Evolutionary conservation across 2,329 filamentous ascomycete species (phyloP).

Genomic region (Alternaria dauci): DNA sequence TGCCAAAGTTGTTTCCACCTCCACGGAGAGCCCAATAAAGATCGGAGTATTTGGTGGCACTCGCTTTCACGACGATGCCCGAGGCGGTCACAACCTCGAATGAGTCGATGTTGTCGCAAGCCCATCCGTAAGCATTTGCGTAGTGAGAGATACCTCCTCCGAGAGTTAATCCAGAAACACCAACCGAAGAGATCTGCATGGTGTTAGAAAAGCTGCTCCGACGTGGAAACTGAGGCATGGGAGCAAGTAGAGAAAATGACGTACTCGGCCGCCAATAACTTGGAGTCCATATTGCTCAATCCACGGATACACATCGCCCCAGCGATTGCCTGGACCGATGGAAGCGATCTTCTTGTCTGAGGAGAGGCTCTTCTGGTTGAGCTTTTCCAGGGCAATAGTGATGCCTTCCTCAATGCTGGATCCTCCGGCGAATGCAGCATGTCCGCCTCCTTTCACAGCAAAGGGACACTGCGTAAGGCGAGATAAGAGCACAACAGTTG

Average conservation of each 20-base stretch:
- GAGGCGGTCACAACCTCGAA: constrained; percentile 43
- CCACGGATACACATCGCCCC: constrained; percentile 44
- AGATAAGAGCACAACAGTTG: constrained; percentile 31
- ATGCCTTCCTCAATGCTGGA: constrained; percentile 46
- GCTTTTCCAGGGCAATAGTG: constrained; percentile 37
- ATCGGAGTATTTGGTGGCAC: constrained; percentile 42
- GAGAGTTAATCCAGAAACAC: constrained; percentile 29
- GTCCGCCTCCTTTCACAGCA: constrained; percentile 51
- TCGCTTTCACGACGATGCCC: constrained; percentile 26
- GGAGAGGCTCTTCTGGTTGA: constrained; percentile 33
- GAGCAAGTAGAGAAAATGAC: constrained; percentile 3
- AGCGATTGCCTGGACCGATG: constrained; percentile 46
- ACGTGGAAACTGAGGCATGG: neutral
- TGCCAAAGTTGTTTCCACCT: constrained; percentile 47
- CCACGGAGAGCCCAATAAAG: constrained; percentile 52
- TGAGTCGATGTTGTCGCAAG: constrained; percentile 44
- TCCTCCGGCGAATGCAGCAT: constrained; percentile 36
- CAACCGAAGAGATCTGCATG: constrained; percentile 19
- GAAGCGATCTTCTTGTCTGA: constrained; percentile 31
- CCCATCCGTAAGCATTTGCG: constrained; percentile 33
- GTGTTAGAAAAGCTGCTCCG: constrained; percentile 2
- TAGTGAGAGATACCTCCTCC: constrained; percentile 40
- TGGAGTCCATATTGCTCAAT: constrained; percentile 39
- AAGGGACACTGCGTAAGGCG: constrained; percentile 47
- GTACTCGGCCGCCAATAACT: constrained; percentile 44